Evolutionary conservation across 1,284 basidiomycete genomes (phyloP).

Genomic region (Leucocoprinus gongylophorus): DNA sequence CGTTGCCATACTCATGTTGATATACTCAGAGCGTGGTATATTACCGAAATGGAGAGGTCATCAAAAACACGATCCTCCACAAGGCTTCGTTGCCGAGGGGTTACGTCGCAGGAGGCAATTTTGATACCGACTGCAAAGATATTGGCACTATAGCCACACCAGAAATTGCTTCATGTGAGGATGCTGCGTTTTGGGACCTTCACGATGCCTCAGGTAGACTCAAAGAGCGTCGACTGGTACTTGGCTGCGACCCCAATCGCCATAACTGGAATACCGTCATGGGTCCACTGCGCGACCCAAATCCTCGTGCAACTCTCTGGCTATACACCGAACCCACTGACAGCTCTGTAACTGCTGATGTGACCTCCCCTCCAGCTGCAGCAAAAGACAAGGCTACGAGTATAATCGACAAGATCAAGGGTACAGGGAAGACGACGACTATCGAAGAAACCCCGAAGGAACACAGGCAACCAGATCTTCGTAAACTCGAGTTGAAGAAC

Average conservation of each 20-base stretch:
- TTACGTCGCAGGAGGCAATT: constrained; percentile 44
- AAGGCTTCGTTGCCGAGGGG: constrained; percentile 38
- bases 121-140: constrained; percentile 36
- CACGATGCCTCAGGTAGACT: constrained; percentile 28
- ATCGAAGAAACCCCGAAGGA: constrained; percentile 3
- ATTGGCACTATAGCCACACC: constrained; percentile 27
- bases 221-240: constrained; percentile 37
- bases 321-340: constrained; percentile 25
- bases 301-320: constrained; percentile 45
- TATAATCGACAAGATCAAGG: constrained; percentile 12
- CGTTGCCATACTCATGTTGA: neutral
- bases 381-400: constrained; percentile 8
- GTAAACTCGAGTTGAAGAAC: constrained; percentile 19
- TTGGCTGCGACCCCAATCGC: constrained; percentile 49
- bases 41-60: constrained; percentile 38
- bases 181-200: constrained; percentile 54
- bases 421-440: constrained; percentile 6
- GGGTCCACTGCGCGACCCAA: constrained; percentile 49
- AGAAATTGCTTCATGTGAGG: constrained; percentile 53
- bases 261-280: constrained; percentile 61
- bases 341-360: neutral
- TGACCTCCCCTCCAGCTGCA: neutral
- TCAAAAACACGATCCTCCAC: constrained; percentile 35
- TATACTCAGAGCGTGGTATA: constrained; percentile 30
- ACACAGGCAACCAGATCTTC: constrained; percentile 20